A percentile compares a stretch with the other conserved stretches of the same genome.
Evolutionary conservation across 306 rosid genomes (phyloP).

Genomic region (Bauhinia variegata): DNA sequence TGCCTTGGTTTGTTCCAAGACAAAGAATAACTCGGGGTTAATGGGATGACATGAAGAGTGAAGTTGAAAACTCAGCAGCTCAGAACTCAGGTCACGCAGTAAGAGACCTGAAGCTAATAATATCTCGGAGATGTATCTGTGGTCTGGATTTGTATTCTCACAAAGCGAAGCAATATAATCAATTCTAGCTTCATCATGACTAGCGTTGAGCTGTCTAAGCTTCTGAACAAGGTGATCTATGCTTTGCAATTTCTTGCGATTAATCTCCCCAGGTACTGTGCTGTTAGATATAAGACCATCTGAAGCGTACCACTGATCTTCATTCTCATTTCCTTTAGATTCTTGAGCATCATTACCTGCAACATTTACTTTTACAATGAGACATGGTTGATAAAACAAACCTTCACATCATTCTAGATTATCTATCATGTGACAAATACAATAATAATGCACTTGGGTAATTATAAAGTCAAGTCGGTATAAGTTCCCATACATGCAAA

Average conservation of each 20-base stretch:
- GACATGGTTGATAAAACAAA: conserved; percentile 9
- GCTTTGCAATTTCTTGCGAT: conserved; percentile 70
- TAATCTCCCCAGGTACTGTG: conserved; percentile 57
- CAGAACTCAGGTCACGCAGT: conserved; percentile 71
- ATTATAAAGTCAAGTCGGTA: too few species aligned
- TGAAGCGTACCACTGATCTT: conserved; percentile 59
- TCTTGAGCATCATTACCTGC: conserved; percentile 59
- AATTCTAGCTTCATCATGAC: conserved; percentile 71
- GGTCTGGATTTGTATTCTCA: conserved; percentile 78
- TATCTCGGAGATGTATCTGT: conserved; percentile 83
- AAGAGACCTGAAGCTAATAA: conserved; percentile 87
- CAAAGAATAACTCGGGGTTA: conserved; percentile 81
- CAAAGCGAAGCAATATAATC: conserved; percentile 85
- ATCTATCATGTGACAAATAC: not conserved
- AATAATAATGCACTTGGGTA: too few species aligned
- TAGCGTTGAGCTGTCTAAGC: conserved; percentile 72
- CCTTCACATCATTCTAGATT: conserved; percentile 1
- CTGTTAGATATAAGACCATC: conserved; percentile 43
- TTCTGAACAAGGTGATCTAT: conserved; percentile 81
- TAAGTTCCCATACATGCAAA: too few species aligned
- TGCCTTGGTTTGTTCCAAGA: conserved; percentile 88
- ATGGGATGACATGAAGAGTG: conserved; percentile 84
- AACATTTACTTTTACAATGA: conserved; percentile 29
- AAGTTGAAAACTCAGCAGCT: conserved; percentile 65
- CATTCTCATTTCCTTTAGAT: conserved; percentile 41